Conservation (phyloP, 176 grass and related monocot genomes). For the Phoenix dactylifera region DNA sequence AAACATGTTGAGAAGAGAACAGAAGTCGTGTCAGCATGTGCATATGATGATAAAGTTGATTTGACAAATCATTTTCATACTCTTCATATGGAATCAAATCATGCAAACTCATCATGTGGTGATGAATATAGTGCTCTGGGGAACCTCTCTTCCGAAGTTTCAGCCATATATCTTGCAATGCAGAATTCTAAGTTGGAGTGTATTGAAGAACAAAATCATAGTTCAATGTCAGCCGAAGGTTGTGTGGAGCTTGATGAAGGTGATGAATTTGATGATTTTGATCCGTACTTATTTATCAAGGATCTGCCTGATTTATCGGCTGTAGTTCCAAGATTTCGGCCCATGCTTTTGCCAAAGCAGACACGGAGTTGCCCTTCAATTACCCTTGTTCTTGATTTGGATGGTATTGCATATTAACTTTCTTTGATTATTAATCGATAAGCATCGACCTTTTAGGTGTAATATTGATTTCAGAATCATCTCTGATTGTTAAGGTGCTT, state of each 20-base stretch:
- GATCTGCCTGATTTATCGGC: slow-evolving; percentile 73
- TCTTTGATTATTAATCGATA: too few relatives aligned
- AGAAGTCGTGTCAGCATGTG: too few relatives aligned
- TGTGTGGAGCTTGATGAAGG: slow-evolving; percentile 50
- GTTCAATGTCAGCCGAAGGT: slow-evolving; percentile 63
- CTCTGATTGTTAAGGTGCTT: too few relatives aligned
- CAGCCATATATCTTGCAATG: slow-evolving; percentile 85
- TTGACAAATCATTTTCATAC: slow-evolving; percentile 6
- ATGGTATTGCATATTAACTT: slow-evolving; percentile 45
- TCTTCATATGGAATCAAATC: slow-evolving; percentile 24
- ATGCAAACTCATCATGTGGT: slow-evolving; percentile 24
- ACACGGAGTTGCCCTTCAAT: slow-evolving; percentile 85
- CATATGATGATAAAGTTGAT: too few relatives aligned
- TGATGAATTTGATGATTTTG: slow-evolving; percentile 69
- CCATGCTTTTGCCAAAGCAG: slow-evolving; percentile 81
- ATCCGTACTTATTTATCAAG: slow-evolving; percentile 79
- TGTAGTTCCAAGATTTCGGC: slow-evolving; percentile 83
- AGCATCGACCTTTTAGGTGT: too few relatives aligned
- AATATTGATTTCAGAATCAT: too few relatives aligned
- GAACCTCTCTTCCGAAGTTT: slow-evolving; percentile 80
- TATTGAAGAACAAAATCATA: slow-evolving; percentile 72
- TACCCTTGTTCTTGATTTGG: slow-evolving; percentile 83
- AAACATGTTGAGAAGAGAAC: too few relatives aligned
- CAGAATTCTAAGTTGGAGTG: slow-evolving; percentile 68
- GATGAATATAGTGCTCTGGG: slow-evolving; percentile 64